Evolutionary conservation across 768 basidiomycete species (phyloP).

Genomic region (Omphalotus guepiniiformis): DNA sequence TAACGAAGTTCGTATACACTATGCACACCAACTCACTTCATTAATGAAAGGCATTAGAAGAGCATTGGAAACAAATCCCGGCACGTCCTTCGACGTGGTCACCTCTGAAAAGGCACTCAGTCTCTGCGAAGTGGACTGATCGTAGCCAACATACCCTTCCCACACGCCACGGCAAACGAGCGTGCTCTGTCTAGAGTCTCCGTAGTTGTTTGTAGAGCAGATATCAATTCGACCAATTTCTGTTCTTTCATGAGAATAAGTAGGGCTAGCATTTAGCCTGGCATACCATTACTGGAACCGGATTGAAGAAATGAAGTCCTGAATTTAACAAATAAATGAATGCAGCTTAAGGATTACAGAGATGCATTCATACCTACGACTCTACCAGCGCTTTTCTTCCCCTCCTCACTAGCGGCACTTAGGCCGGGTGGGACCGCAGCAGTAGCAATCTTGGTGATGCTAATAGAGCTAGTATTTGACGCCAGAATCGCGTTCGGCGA

Average conservation of each 20-base stretch:
- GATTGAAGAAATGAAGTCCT: constrained; percentile 96
- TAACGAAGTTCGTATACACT: constrained; percentile 3
- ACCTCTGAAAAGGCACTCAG: constrained; percentile 56
- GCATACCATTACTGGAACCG: constrained; percentile 89
- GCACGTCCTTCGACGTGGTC: constrained; percentile 85
- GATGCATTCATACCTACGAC: constrained; percentile 80
- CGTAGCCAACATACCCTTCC: constrained; percentile 59
- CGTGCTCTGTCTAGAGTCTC: constrained; percentile 74
- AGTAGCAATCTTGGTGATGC: constrained; percentile 90
- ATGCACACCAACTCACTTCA: constrained; percentile 47
- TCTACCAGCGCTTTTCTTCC: constrained; percentile 59
- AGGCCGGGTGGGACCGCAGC: constrained; percentile 60
- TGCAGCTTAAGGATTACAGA: background rate
- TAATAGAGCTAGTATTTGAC: constrained; percentile 91
- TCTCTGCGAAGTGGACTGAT: background rate
- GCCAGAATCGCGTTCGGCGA: constrained; percentile 78
- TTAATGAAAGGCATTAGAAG: constrained; percentile 97
- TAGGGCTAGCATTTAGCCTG: background rate
- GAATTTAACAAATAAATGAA: constrained; percentile 1
- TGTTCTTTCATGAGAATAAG: constrained; percentile 20
- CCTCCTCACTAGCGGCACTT: constrained; percentile 56
- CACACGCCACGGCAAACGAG: constrained; percentile 81
- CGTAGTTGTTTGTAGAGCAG: constrained; percentile 84
- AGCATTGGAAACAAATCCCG: constrained; percentile 94
- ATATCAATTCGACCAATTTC: constrained; percentile 95